Base-by-base conservation (phyloP, 2,329 filamentous ascomycete genomes). In the Tolypocladium capitatum region DNA sequence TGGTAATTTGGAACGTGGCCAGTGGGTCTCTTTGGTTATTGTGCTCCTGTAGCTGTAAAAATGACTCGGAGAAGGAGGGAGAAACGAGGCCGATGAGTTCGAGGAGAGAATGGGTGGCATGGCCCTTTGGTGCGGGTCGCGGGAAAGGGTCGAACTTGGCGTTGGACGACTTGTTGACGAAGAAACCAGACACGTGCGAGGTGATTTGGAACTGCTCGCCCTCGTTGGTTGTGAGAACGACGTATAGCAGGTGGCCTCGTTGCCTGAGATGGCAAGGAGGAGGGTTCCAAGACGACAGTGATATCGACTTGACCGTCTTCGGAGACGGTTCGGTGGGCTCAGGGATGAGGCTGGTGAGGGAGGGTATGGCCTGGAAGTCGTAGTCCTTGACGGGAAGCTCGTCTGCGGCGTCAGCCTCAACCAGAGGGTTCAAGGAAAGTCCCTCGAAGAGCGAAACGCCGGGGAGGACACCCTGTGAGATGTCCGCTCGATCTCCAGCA, bases 191-290 rank as follows among this genome's bases (percentile, higher is more conserved):
- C 45, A 95, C 85, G 59, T 96, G 88, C 14, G 87, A 81, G 10
- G 94, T 98, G 60, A 98, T 84, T 65, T 96, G 89, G 66, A 85
- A 83, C 65, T 94, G 88, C 69, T 98, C 92, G 53, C 90, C 90
- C 68, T 98, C 92, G 57, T 88, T 91, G 49, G 90, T 97, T 16
- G 84, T 91, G 40, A 92, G 75, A 53, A 88, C 76, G 20, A 98
- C 75, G 66, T 98, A 98, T 44, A 98, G 76, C 49, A 98, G 72
- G 64, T 98, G 92, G 21, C 92, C 92, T 62, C 86, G 88, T 62
- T 94, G 88, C 55, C 90, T 82, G 46, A 96, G 78, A 62, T 94
- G 81, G 63, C 91, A 89, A 43, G 92, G 92, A 36, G 91, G 90
- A 34, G 94, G 92, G 68, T 97, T 97, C 92, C 92, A 98, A 6